These are phyloP conservation scores for Candida succiphila DNA, from an alignment of 805 yeast species.

Conservation along the genomic window DNA sequence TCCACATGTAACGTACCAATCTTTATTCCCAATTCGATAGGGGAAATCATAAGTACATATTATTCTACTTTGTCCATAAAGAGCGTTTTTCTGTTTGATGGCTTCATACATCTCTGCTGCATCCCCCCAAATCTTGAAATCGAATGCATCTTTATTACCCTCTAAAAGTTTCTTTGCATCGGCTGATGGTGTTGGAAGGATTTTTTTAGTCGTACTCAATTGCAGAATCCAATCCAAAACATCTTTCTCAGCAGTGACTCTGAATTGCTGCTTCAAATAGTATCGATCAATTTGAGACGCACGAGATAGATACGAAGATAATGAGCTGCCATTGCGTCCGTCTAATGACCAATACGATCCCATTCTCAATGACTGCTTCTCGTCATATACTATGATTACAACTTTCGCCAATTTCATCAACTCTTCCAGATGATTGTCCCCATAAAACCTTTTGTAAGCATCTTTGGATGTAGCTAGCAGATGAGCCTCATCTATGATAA, in stretches of 20 bases:
- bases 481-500: slow-evolving; percentile 38
- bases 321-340: slow-evolving; percentile 25
- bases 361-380: slow-evolving; percentile 34
- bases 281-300: slow-evolving; percentile 9
- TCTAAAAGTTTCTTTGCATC: slow-evolving; percentile 4
- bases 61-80: slow-evolving; percentile 31
- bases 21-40: slow-evolving; percentile 32
- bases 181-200: slow-evolving; percentile 23
- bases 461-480: slow-evolving; percentile 31
- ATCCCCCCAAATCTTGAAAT: slow-evolving; percentile 26
- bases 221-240: slow-evolving; percentile 29
- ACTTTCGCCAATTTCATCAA: slow-evolving; percentile 28
- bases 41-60: slow-evolving; percentile 37
- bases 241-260: slow-evolving; percentile 30
- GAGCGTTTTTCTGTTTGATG: slow-evolving; percentile 18
- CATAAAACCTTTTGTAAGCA: slow-evolving; percentile 32
- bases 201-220: slow-evolving; percentile 23
- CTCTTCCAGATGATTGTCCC: slow-evolving; percentile 33
- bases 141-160: slow-evolving; percentile 11
- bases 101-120: slow-evolving; percentile 31
- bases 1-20: slow-evolving; percentile 33
- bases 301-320: slow-evolving; percentile 8
- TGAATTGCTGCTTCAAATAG: slow-evolving; percentile 27
- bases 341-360: slow-evolving; percentile 31
- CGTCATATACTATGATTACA: slow-evolving; percentile 33